Base-by-base conservation (phyloP, 495 filamentous ascomycete genomes). In the Aspergillus kassunensis region DNA sequence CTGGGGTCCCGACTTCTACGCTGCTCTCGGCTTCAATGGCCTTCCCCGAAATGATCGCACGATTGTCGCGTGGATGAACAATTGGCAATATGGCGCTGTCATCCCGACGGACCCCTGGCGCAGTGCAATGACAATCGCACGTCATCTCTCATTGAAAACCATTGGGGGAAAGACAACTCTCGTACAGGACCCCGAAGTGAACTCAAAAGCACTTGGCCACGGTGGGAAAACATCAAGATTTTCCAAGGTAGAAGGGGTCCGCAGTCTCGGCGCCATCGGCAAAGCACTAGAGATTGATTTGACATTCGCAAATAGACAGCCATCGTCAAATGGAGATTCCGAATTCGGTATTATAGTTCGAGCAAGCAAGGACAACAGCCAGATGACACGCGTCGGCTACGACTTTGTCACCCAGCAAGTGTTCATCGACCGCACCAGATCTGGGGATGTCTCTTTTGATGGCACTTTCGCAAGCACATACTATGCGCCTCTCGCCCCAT, bases 51-150 rank as follows among this genome's bases (percentile, higher is more conserved):
- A 54, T 13, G 58, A 69, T 13, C 68, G 67, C 21, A 68, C 71
- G 25, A 58, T 76, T 31, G 70, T 84, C 27, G 75, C 69, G 6
- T 84, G 81, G 80, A 79, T 80, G 46, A 78, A 70, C 42, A 84
- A 84, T 51, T 83, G 80, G 80, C 73, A 84, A 55, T 83, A 83
- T 50, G 66, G 36, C 0, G 18, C 13, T 1, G 37, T 18, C 0
- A 65, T 67, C 15, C 68, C 67, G 2, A 64, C 64, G 2, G 66
- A 75, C 54, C 67, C 71, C n/a, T 84, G 75, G 73, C 69, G 80
- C 10, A 74, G 72, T 36, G 54, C 70, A 5, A 79, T 80, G 79
- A 61, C 69, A n/a, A 51, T 76, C 5, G 76, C 79, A 10, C 66
- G 79, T 30, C 9, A 66, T 62, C 42, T 75, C 64, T 50, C 62